Evolutionary conservation across 2,329 filamentous ascomycete genomes (phyloP), one percentile per base, ranked within the genome.

Genomic region (Fusarium nurragi): DNA sequence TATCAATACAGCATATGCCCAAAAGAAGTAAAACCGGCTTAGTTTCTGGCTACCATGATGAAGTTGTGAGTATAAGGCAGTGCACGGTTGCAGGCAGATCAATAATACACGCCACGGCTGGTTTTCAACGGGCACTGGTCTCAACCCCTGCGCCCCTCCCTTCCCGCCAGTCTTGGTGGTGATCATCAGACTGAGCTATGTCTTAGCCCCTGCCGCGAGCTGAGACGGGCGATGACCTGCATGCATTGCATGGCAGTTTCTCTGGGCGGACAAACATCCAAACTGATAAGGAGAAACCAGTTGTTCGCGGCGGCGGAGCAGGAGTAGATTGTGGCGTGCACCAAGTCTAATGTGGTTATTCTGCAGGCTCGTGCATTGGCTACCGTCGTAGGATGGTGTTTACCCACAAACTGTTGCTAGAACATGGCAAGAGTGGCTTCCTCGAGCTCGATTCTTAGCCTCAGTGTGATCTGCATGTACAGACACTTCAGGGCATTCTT

Each of bases 91-190:
- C 5, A 34, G n/a, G n/a, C 32, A 34, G 16, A n/a, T 34, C 32
- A 34, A 34, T 34, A 18, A 28, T 28, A 43, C 19, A 43, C 28
- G 43, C 49, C 53, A 46, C 46, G 41, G 58, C 46, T 62, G 30
- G 43, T 55, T 44, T 50, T 60, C 45, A 53, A 65, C 45, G 43
- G 48, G 43, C 22, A 28, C 37, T 23, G 49, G 46, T 39, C 23
- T 60, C 25, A 28, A 47, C 48, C 55, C 21, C 44, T 55, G 23
- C 26, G 45, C 52, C 48, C 22, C 51, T 49, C 55, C 44, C 47
- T 48, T 50, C 36, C 22, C n/a, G 6, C 21, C 21, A 38, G 50
- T 37, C 48, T 51, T 59, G 48, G 47, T 9, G 8, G n/a, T 47
- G n/a, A 47, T 38, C 10, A 22, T 39, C 18, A 26, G 28, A 55